phyloP scores from a whole-genome alignment of 2,329 filamentous ascomycete species.

The Thermomyces lanuginosus region DNA sequence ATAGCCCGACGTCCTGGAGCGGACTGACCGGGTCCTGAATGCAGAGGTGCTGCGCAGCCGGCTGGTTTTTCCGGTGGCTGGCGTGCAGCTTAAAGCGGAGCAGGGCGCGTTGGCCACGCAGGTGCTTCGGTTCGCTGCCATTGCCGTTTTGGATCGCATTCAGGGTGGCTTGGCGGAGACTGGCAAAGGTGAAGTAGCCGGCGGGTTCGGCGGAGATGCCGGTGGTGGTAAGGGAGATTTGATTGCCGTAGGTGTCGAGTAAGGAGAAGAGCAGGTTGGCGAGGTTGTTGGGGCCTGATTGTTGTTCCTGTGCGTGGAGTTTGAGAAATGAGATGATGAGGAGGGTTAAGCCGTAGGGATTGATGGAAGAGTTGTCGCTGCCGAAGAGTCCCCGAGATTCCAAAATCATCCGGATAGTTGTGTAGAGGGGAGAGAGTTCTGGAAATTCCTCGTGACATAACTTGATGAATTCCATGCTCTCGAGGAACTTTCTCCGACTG shows the following conservation, averaged over 20 bases:
- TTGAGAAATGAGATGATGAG: constrained; percentile 40
- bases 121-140: constrained; percentile 4
- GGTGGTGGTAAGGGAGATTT: constrained; percentile 28
- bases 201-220: constrained; percentile 37
- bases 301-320: too few relatives aligned
- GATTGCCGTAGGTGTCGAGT: constrained; percentile 32
- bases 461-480: constrained; percentile 28
- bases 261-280: constrained; percentile 33
- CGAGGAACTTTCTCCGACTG: constrained; percentile 23
- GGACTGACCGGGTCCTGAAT: constrained; percentile 45
- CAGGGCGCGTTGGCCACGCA: constrained; percentile 24
- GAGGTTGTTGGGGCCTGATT: constrained; percentile 18
- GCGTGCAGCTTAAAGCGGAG: constrained; percentile 18
- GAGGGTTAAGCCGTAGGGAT: constrained; percentile 40
- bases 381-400: constrained; percentile 35
- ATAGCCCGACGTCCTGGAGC: constrained; percentile 40
- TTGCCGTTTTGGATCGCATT: constrained; percentile 5
- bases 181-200: constrained; percentile 21
- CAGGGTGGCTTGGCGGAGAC: constrained; percentile 7
- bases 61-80: constrained; percentile 15
- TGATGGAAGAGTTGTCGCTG: constrained; percentile 33
- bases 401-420: constrained; percentile 34
- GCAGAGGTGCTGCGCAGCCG: constrained; percentile 27
- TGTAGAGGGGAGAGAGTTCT: constrained; percentile 34
- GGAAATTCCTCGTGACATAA: constrained; percentile 35